Evolutionary conservation across 1,139 yeast genomes (phyloP).

Genomic region (Taphrina confusa): DNA sequence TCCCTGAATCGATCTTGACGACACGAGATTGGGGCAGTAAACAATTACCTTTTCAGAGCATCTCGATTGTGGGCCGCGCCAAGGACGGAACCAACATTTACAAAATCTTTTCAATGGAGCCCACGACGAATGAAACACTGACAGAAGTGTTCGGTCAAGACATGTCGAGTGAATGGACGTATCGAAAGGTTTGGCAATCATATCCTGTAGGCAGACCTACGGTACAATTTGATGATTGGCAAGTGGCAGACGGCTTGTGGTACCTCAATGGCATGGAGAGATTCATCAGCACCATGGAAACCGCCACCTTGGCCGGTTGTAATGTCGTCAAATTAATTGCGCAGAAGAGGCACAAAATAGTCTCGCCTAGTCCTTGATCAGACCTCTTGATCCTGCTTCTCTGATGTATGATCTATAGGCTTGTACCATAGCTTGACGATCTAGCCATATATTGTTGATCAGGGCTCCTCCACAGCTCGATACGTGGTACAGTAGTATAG

Average conservation of each 20-base stretch:
- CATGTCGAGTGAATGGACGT: slow-evolving; percentile 40
- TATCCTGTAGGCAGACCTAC: slow-evolving; percentile 48
- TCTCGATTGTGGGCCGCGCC: slow-evolving; percentile 44
- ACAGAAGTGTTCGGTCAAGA: slow-evolving; percentile 43
- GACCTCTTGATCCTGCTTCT: too few relatives aligned
- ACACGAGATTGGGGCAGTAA: slow-evolving; percentile 42
- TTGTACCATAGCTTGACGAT: too few relatives aligned
- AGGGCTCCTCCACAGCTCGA: too few relatives aligned
- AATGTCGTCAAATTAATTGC: slow-evolving; percentile 45
- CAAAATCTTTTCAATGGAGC: slow-evolving; percentile 49
- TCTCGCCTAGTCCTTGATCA: not conserved
- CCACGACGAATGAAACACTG: slow-evolving; percentile 42
- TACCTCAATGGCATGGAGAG: slow-evolving; percentile 52
- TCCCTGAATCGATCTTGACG: slow-evolving; percentile 45
- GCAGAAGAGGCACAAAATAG: not conserved
- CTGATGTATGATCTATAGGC: too few relatives aligned
- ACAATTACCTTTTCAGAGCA: slow-evolving; percentile 45
- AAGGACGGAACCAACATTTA: slow-evolving; percentile 45
- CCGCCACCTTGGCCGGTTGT: slow-evolving; percentile 54
- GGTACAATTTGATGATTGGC: slow-evolving; percentile 42
- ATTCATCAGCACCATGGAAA: slow-evolving; percentile 55
- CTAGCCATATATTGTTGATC: too few relatives aligned
- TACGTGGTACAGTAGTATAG: too few relatives aligned
- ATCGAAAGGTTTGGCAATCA: slow-evolving; percentile 48
- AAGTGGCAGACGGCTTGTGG: slow-evolving; percentile 46